phyloP scores from a whole-genome alignment of 805 yeast species.

The Kodamaea kaohsiungensis region DNA sequence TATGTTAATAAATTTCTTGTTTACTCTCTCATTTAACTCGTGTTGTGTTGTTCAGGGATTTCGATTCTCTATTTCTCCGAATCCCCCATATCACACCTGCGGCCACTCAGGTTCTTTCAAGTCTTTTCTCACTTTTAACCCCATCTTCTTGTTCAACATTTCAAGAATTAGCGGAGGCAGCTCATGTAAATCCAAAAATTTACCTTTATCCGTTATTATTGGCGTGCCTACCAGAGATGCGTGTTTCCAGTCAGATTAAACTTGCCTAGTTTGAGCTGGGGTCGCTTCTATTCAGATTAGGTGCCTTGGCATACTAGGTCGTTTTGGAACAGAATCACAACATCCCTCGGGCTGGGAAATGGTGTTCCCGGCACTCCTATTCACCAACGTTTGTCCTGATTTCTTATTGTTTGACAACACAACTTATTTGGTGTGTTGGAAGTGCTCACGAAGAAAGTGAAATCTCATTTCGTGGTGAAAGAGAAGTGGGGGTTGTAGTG shows the following conservation, averaged over 20 bases:
- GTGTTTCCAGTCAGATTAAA: neutral
- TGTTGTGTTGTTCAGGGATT: neutral
- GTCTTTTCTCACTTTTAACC: neutral
- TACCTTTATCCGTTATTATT: neutral
- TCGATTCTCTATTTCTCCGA: neutral
- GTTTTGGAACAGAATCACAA: neutral
- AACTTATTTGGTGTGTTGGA: neutral
- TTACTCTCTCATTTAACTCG: neutral
- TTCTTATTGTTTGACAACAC: neutral
- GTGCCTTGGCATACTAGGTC: neutral
- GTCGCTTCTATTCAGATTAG: neutral
- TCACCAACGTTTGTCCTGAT: neutral
- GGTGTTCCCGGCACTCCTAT: neutral
- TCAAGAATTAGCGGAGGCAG: neutral
- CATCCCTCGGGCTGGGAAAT: neutral
- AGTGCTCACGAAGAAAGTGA: neutral
- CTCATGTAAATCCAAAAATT: neutral
- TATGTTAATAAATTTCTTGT: neutral
- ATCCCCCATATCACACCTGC: neutral
- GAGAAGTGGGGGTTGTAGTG: neutral
- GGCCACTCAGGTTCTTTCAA: neutral
- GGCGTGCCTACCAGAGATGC: neutral
- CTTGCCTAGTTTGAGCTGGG: neutral
- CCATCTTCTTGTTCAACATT: neutral
- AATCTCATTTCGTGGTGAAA: neutral